Percentiles rank a stretch among this genome's conserved stretches.
Evolutionary conservation across 345 rosid species (phyloP).

Genomic region (Rhodamnia argentea): DNA sequence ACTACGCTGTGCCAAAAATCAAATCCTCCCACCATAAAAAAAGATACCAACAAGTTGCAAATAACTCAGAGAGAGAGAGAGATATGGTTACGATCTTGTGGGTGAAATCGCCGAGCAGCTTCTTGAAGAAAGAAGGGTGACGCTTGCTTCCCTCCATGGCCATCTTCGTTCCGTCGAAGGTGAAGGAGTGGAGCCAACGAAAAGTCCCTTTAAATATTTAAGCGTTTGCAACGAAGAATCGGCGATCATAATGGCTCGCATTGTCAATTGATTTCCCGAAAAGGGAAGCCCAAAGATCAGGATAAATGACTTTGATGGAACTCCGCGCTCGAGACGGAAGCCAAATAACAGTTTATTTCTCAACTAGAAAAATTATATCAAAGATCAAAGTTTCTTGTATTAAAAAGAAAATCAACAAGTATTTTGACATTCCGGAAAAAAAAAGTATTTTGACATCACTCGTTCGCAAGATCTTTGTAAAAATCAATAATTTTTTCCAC

Average conservation of each 20-base stretch:
- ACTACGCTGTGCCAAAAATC: not conserved
- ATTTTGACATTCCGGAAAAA: not conserved
- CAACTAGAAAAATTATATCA: not conserved
- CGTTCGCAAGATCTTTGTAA: not conserved
- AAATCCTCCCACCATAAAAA: not conserved
- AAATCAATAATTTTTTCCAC: not conserved
- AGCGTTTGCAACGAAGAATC: not conserved
- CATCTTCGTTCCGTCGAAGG: not conserved
- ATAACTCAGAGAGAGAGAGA: not conserved
- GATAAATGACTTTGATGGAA: not conserved
- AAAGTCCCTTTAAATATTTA: not conserved
- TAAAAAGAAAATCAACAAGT: not conserved
- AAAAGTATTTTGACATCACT: not conserved
- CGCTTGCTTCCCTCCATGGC: not conserved
- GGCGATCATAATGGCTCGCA: not conserved
- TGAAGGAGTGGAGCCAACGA: not conserved
- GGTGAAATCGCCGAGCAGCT: not conserved
- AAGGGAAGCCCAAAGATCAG: not conserved
- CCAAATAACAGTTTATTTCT: not conserved
- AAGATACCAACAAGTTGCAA: not conserved
- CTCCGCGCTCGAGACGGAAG: not conserved
- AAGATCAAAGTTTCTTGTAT: not conserved
- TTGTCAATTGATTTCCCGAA: not conserved
- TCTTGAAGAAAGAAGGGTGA: not conserved
- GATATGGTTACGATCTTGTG: not conserved